Percentiles rank a stretch among this genome's conserved stretches.
Conservation (phyloP, 345 rosid genomes). For the Gossypium herbaceum region DNA sequence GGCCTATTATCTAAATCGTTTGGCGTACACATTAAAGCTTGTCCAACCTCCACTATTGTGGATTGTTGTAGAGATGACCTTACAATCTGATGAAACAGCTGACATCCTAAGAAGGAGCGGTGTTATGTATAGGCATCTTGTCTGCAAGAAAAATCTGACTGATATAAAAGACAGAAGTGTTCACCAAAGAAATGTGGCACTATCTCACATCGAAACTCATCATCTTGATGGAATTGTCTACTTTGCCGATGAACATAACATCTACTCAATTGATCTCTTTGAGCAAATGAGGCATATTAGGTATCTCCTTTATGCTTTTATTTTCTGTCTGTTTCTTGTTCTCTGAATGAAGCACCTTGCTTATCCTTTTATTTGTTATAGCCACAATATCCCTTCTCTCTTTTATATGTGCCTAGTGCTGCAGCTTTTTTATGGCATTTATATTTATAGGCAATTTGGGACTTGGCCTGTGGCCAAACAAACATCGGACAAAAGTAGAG, state of each 20-base stretch:
- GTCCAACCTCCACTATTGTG: conserved; percentile 56
- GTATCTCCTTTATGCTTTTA: conserved; percentile 25
- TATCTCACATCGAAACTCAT: conserved; percentile 61
- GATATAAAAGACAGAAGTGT: conserved; percentile 37
- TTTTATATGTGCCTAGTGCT: background rate
- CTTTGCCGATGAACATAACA: conserved; percentile 49
- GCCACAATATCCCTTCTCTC: background rate
- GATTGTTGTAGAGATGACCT: conserved; percentile 61
- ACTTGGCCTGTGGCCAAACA: conserved; percentile 58
- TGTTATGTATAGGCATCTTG: conserved; percentile 58
- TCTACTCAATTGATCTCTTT: conserved; percentile 44
- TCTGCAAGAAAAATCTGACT: conserved; percentile 49
- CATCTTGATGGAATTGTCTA: conserved; percentile 55
- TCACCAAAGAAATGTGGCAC: conserved; percentile 58
- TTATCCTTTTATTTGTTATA: no score
- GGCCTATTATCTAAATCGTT: conserved; percentile 45
- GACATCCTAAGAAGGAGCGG: conserved; percentile 50
- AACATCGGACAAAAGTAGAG: conserved; percentile 25
- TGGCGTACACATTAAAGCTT: conserved; percentile 43
- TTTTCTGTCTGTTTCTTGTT: background rate
- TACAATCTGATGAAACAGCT: conserved; percentile 56
- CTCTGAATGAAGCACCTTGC: background rate
- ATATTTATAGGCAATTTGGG: conserved; percentile 44
- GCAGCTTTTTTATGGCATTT: background rate
- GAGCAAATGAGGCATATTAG: conserved; percentile 56